These are phyloP conservation scores for Microsporum canis DNA, from an alignment of 2,329 filamentous ascomycete species.

Conservation along the genomic window DNA sequence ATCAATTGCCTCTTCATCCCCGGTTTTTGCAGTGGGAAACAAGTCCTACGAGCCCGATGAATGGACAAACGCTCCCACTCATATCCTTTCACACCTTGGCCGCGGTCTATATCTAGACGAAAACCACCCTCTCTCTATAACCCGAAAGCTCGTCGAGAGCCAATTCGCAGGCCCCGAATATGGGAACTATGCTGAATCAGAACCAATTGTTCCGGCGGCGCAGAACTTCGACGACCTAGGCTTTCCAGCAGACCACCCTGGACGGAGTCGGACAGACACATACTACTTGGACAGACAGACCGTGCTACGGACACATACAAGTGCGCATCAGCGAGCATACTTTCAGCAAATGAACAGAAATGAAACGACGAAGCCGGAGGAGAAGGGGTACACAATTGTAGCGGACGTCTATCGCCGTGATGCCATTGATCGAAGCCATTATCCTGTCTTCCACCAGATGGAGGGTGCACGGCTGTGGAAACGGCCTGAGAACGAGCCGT, in stretches of 20 bases:
- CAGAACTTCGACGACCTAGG: constrained; percentile 98
- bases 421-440: constrained; percentile 88
- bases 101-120: constrained; percentile 79
- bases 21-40: background rate
- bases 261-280: constrained; percentile 77
- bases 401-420: constrained; percentile 94
- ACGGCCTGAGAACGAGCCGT: constrained; percentile 35
- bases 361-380: constrained; percentile 23
- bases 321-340: constrained; percentile 81
- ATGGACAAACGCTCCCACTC: constrained; percentile 75
- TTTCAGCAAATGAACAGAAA: constrained; percentile 52
- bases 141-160: constrained; percentile 82
- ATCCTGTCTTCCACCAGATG: constrained; percentile 98
- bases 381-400: constrained; percentile 72
- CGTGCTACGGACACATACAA: constrained; percentile 84
- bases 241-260: constrained; percentile 78
- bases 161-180: constrained; percentile 65
- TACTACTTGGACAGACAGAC: constrained; percentile 86
- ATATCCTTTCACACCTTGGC: constrained; percentile 61
- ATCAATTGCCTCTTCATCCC: background rate
- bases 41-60: constrained; percentile 44
- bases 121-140: constrained; percentile 83
- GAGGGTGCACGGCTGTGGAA: constrained; percentile 90
- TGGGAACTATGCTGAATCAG: constrained; percentile 64
- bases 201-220: constrained; percentile 68